Evolutionary conservation across 768 basidiomycete genomes (phyloP).

Genomic region (Psilocybe sp.): DNA sequence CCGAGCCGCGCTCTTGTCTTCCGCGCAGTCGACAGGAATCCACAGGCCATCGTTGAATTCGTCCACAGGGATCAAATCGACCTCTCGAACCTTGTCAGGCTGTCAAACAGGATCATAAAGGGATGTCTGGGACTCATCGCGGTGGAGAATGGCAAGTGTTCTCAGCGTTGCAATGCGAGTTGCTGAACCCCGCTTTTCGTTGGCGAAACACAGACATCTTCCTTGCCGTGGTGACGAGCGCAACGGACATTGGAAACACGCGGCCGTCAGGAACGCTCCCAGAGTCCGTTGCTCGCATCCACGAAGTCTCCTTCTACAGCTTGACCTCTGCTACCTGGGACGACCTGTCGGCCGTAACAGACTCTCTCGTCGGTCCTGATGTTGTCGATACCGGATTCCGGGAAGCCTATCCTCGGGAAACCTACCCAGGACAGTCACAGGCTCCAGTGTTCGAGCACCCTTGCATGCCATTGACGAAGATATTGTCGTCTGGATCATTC

Average conservation of each 20-base stretch:
- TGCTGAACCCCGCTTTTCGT: background rate
- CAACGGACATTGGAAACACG: slow-evolving; percentile 73
- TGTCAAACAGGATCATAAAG: slow-evolving; percentile 73
- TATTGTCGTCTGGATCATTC: slow-evolving; percentile 88
- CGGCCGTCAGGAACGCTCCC: slow-evolving; percentile 54
- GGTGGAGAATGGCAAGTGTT: slow-evolving; percentile 59
- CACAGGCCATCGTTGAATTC: slow-evolving; percentile 87
- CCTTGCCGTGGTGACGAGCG: slow-evolving; percentile 75
- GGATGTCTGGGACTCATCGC: slow-evolving; percentile 84
- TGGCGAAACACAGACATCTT: slow-evolving; percentile 65
- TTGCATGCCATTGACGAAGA: slow-evolving; percentile 85
- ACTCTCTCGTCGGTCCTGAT: slow-evolving; percentile 58
- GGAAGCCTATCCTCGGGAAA: slow-evolving; percentile 34
- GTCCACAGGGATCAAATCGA: slow-evolving; percentile 72
- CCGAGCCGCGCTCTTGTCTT: slow-evolving; percentile 70
- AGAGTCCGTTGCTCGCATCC: slow-evolving; percentile 78
- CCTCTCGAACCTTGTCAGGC: slow-evolving; percentile 54
- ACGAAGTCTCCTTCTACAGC: slow-evolving; percentile 88
- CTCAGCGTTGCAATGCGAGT: background rate
- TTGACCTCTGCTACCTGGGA: slow-evolving; percentile 86
- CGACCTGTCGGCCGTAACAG: slow-evolving; percentile 52
- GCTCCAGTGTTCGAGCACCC: slow-evolving; percentile 82
- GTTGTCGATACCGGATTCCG: slow-evolving; percentile 45
- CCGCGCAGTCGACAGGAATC: slow-evolving; percentile 50
- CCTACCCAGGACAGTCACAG: slow-evolving; percentile 27